Percentiles rank a stretch among this genome's conserved stretches.
These are phyloP conservation scores for Stramenopiles sp. DNA, from an alignment of 352 stramenopile species.

Conservation along the genomic window DNA sequence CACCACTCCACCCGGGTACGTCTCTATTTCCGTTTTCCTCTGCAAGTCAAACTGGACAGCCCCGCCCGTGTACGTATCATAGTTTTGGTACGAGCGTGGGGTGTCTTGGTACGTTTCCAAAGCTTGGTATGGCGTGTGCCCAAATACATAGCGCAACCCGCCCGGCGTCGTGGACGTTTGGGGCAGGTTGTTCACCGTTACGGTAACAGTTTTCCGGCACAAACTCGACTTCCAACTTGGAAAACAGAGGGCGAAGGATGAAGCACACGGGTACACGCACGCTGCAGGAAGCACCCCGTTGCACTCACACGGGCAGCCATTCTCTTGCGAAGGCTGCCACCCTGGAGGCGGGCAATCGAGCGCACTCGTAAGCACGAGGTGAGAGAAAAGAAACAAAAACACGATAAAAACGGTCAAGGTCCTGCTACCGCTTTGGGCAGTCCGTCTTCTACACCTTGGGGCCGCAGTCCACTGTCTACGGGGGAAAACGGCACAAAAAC, in stretches of 20 bases:
- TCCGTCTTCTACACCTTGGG: too few relatives aligned
- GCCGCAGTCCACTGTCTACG: too few relatives aligned
- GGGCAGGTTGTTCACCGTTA: background rate
- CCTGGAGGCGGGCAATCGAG: background rate
- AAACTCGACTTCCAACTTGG: background rate
- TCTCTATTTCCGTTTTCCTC: background rate
- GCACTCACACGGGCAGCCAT: background rate
- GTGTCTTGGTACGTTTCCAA: background rate
- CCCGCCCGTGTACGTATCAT: background rate
- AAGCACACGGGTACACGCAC: background rate
- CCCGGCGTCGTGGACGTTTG: background rate
- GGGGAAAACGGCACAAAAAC: too few relatives aligned
- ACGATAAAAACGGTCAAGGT: too few relatives aligned
- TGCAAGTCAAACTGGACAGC: background rate
- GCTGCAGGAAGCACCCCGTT: background rate
- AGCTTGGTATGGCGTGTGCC: background rate
- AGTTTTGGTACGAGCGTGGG: background rate
- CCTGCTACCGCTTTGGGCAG: too few relatives aligned
- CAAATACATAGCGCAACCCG: background rate
- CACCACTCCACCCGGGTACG: background rate
- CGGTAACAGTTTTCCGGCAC: background rate
- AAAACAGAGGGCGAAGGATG: background rate
- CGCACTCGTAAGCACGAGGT: too few relatives aligned
- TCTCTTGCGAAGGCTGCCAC: background rate
- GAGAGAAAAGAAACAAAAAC: too few relatives aligned